These are phyloP conservation scores for Irpex sp. DNA, from an alignment of 1,284 basidiomycete genomes.

Conservation along the genomic window DNA sequence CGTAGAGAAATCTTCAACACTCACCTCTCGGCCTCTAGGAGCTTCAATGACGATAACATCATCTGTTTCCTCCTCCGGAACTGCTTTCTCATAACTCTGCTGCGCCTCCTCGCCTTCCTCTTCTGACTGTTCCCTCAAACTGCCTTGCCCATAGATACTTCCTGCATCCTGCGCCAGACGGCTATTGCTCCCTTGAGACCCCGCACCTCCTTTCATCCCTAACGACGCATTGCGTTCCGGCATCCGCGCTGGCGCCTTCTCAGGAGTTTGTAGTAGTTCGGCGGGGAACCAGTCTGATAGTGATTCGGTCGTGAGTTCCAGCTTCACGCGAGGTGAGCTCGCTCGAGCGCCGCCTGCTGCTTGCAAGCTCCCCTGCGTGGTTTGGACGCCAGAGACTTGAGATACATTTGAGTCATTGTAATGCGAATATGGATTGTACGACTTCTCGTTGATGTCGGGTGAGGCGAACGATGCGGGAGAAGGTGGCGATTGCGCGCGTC, in stretches of 20 bases:
- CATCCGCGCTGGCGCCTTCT: neutral
- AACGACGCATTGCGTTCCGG: constrained; percentile 11
- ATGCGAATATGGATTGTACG: constrained; percentile 8
- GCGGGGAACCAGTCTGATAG: constrained; percentile 14
- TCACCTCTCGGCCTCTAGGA: constrained; percentile 10
- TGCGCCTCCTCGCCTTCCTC: neutral
- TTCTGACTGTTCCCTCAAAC: neutral
- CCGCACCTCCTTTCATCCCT: neutral
- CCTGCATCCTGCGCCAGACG: neutral
- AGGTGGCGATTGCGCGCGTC: constrained; percentile 10
- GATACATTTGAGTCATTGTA: constrained; percentile 1
- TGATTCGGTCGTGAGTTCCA: constrained; percentile 8
- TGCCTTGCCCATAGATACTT: neutral
- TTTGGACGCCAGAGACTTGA: neutral
- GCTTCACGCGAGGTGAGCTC: constrained; percentile 11
- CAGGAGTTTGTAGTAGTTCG: constrained; percentile 6
- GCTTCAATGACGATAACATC: constrained; percentile 14
- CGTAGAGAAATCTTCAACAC: neutral
- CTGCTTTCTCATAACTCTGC: neutral
- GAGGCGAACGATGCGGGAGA: constrained; percentile 14
- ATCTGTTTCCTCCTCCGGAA: constrained; percentile 2
- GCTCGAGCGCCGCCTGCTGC: neutral
- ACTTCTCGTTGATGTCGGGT: constrained; percentile 6
- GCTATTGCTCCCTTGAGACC: neutral
- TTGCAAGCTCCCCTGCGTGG: neutral